Evolutionary conservation across 2,329 filamentous ascomycete species (phyloP).

Genomic region (Aspergillus sp.): DNA sequence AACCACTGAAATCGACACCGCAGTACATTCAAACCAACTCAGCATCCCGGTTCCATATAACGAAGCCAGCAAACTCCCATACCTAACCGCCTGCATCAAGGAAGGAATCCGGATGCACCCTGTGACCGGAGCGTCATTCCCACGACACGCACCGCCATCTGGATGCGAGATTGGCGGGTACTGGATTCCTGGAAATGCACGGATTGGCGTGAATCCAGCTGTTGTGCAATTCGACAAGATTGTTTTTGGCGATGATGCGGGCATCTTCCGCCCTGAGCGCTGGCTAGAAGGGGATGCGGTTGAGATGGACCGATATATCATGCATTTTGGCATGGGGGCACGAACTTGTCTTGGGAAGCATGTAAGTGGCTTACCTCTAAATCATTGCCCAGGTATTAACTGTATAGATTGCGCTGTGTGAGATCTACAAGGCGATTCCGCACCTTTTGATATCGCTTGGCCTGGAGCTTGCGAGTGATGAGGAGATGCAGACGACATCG

Average conservation of each 20-base stretch:
- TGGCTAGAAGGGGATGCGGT: background rate
- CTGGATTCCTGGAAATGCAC: conserved; percentile 11
- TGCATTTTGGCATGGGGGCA: conserved; percentile 13
- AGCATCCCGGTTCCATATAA: conserved; percentile 9
- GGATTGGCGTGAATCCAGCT: conserved; percentile 9
- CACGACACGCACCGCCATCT: conserved; percentile 17
- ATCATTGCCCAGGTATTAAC: background rate
- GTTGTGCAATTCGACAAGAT: conserved; percentile 7
- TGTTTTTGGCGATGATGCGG: conserved; percentile 2
- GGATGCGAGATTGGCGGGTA: conserved; percentile 8
- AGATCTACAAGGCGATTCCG: conserved; percentile 18
- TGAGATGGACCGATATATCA: conserved; percentile 1
- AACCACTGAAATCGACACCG: conserved; percentile 7
- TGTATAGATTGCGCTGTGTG: conserved; percentile 15
- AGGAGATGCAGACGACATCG: conserved; percentile 6
- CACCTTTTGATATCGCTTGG: conserved; percentile 8
- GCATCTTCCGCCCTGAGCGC: background rate
- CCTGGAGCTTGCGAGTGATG: conserved; percentile 8
- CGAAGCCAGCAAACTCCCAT: conserved; percentile 38
- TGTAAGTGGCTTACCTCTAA: background rate
- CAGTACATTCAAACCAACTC: background rate
- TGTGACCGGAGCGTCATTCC: conserved; percentile 22
- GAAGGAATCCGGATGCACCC: conserved; percentile 50
- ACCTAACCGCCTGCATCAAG: conserved; percentile 52
- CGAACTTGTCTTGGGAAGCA: conserved; percentile 15